These are phyloP conservation scores for Hypholoma sublateritium DNA, from an alignment of 768 basidiomycete species.

Conservation along the genomic window DNA sequence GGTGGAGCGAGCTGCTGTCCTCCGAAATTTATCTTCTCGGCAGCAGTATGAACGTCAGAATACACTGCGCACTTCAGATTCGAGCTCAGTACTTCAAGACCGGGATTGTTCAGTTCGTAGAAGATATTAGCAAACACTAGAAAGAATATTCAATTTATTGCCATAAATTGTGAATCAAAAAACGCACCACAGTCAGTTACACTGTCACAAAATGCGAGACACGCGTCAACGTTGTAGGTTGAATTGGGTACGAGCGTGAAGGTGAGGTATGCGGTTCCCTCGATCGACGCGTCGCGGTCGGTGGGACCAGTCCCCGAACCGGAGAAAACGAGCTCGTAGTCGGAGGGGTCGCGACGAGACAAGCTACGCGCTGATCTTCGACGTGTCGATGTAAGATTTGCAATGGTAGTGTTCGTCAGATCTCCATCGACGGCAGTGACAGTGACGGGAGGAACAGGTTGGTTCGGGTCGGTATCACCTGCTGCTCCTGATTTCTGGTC, in stretches of 20 bases:
- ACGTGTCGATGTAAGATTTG: conserved; percentile 8
- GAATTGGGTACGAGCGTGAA: conserved; percentile 44
- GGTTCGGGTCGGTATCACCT: conserved; percentile 27
- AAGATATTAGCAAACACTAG: conserved; percentile 50
- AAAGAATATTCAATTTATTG: neutral
- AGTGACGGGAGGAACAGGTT: conserved; percentile 33
- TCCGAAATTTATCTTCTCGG: conserved; percentile 45
- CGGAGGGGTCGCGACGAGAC: conserved; percentile 22
- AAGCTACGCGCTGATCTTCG: conserved; percentile 13
- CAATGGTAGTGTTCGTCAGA: conserved; percentile 23
- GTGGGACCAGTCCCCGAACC: conserved; percentile 33
- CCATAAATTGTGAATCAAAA: neutral
- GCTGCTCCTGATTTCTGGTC: conserved; percentile 39
- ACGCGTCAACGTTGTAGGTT: conserved; percentile 45
- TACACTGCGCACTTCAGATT: conserved; percentile 50
- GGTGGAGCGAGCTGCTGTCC: conserved; percentile 39
- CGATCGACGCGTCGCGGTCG: conserved; percentile 42
- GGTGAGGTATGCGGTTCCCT: conserved; percentile 50
- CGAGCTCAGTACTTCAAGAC: conserved; percentile 39
- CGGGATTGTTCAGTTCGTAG: conserved; percentile 47
- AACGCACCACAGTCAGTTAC: conserved; percentile 41
- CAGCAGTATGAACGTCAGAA: conserved; percentile 39
- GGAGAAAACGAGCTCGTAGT: conserved; percentile 38
- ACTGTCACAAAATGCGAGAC: conserved; percentile 38
- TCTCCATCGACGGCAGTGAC: conserved; percentile 47